Evolutionary conservation across 805 yeast species (phyloP), one percentile per base, ranked within the genome.

Genomic region (Candida koratica): DNA sequence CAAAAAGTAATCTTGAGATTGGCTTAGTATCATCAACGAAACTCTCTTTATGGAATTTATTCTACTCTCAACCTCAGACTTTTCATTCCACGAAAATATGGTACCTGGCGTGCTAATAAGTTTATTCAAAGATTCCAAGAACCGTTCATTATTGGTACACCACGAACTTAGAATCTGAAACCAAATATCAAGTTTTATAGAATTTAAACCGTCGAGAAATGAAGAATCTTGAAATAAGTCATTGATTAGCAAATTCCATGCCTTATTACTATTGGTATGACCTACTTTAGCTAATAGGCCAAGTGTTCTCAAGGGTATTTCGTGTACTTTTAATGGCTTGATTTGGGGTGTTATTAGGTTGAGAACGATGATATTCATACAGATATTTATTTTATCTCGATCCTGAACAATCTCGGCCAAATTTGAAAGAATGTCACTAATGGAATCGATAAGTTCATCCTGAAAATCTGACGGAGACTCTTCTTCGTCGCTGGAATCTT

Each of bases 71-170:
- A 74, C 67, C 46, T 84, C 93, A 11, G 80, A 74, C 25, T 46
- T 52, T 38, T 83, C 87, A 42, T 78, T 81, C 79, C 89, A 81
- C 24, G 74, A 79, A 58, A 85, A 86, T 4, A 84, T 63, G 14
- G 80, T 78, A 46, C 38, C 60, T 45, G 24, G 32, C 4, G 39
- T 15, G 8, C 25, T 24, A 7, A 34, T 13, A 10, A 44, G 25
- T 17, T 33, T 41, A 11, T 17, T n/a, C 4, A 39, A 18, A 13
- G 41, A 37, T 13, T 44, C 48, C 7, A 52, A 48, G 36, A 83
- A 51, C 30, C 73, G 75, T 4, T 79, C 88, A 25, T 73, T 73
- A 39, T 83, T 93, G 11, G 62, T 69, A 6, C 64, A 58, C 95
- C 96, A 90, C 9, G 64, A 61, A 16, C 53, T 52, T 5, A 89